A percentile compares a stretch with the other conserved stretches of the same genome.
Conservation (phyloP, 2,329 filamentous ascomycete genomes). For the Fusarium sp. region DNA sequence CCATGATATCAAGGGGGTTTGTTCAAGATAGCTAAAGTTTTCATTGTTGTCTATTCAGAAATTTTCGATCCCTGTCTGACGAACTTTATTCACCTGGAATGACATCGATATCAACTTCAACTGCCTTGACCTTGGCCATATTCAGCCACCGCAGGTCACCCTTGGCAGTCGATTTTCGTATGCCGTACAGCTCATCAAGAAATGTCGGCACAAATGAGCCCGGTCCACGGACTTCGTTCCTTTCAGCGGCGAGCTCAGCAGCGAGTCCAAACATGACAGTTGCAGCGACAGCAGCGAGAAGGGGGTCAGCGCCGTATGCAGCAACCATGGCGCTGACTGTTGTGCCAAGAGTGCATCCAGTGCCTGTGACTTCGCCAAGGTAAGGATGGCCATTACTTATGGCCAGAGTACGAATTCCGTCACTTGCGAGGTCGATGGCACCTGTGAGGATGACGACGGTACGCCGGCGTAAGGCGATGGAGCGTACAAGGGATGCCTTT, state of each 20-base stretch:
- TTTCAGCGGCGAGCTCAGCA: conserved; percentile 75
- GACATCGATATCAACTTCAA: conserved; percentile 45
- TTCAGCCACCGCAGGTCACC: conserved; percentile 65
- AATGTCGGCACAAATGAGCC: conserved; percentile 90
- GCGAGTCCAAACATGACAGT: conserved; percentile 81
- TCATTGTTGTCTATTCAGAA: neutral
- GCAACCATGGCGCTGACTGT: conserved; percentile 81
- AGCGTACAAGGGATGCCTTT: conserved; percentile 71
- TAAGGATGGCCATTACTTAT: conserved; percentile 82
- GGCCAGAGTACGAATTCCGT: conserved; percentile 74
- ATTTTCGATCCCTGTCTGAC: neutral
- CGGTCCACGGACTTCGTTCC: conserved; percentile 76
- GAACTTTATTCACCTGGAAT: conserved; percentile 13
- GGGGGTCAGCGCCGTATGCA: conserved; percentile 69
- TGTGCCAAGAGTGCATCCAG: conserved; percentile 88
- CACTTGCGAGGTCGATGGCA: conserved; percentile 78
- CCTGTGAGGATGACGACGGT: conserved; percentile 88
- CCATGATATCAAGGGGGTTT: conserved; percentile 5
- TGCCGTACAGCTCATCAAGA: conserved; percentile 74
- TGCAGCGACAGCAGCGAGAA: conserved; percentile 79
- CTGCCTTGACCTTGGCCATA: conserved; percentile 60
- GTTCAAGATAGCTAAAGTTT: conserved; percentile 11
- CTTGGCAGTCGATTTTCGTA: conserved; percentile 61
- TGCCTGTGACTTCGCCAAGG: conserved; percentile 79
- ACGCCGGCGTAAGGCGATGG: conserved; percentile 71